Percentiles rank a stretch among this genome's conserved stretches.
Evolutionary conservation across 768 basidiomycete species (phyloP).

Genomic region (Hysterangium stoloniferum): DNA sequence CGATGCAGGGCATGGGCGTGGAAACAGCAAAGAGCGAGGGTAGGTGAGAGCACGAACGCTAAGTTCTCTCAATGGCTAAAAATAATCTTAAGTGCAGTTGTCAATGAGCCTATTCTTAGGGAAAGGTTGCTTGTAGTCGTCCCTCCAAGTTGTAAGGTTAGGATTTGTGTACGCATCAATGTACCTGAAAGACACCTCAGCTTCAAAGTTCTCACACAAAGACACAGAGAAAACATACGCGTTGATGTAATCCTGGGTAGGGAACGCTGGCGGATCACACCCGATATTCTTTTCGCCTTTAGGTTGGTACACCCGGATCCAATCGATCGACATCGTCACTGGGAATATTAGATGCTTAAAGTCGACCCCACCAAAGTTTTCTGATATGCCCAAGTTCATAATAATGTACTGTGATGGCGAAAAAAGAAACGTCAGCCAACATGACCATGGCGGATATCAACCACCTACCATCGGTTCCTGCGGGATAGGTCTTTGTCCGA

Average conservation of each 20-base stretch:
- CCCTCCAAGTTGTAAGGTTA: conserved; percentile 70
- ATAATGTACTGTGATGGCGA: conserved; percentile 66
- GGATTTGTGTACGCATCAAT: conserved; percentile 75
- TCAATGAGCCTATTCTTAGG: conserved; percentile 61
- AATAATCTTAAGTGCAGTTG: too few species aligned
- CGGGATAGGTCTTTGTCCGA: conserved; percentile 61
- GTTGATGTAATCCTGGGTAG: conserved; percentile 78
- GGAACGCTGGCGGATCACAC: conserved; percentile 72
- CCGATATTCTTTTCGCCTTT: conserved; percentile 65
- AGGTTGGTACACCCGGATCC: conserved; percentile 86
- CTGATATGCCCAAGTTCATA: conserved; percentile 77
- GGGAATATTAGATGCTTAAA: conserved; percentile 67
- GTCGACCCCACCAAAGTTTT: conserved; percentile 72
- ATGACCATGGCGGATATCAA: conserved; percentile 41
- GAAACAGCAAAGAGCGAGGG: neutral
- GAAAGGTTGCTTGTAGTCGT: conserved; percentile 54
- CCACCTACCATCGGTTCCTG: conserved; percentile 73
- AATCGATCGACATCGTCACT: conserved; percentile 70
- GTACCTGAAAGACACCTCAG: conserved; percentile 26
- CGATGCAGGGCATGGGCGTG: neutral
- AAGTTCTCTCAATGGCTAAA: conserved; percentile 2
- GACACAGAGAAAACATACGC: conserved; percentile 32
- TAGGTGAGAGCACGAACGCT: neutral
- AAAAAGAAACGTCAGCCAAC: neutral
- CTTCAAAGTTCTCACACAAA: neutral